Conservation (phyloP, 176 grass and related monocot genomes). For the Neostapfia colusana region DNA sequence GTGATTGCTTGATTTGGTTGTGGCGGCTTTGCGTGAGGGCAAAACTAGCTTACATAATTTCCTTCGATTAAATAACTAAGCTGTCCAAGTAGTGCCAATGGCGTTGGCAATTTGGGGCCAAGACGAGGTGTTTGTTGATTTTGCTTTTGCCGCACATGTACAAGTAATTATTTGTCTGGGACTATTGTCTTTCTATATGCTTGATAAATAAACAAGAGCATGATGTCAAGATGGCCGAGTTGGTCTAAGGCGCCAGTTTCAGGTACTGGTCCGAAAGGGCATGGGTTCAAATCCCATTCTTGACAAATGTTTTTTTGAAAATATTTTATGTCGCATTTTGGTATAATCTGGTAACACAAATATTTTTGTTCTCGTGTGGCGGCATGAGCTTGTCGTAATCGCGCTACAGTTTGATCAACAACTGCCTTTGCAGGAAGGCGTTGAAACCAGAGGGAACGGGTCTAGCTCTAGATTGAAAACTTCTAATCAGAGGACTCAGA, state of each 20-base stretch:
- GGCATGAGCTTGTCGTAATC: neutral
- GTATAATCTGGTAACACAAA: neutral
- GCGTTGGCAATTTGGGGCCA: neutral
- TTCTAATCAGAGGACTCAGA: too few relatives aligned
- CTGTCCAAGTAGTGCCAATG: neutral
- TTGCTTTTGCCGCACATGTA: neutral
- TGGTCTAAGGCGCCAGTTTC: slow-evolving; percentile 99
- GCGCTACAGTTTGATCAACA: neutral
- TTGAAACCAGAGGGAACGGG: too few relatives aligned
- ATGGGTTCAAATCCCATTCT: slow-evolving; percentile 99
- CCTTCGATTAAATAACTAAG: neutral
- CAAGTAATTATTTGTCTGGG: neutral
- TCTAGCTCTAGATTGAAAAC: too few relatives aligned
- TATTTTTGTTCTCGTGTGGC: neutral
- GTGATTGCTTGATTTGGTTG: neutral
- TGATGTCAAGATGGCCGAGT: slow-evolving; percentile 98
- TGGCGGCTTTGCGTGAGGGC: slow-evolving; percentile 1
- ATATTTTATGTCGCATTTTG: neutral
- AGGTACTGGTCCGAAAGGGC: slow-evolving; percentile 70
- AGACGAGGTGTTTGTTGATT: neutral
- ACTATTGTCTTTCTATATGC: too few relatives aligned
- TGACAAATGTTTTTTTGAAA: slow-evolving; percentile 34
- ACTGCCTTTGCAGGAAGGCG: neutral
- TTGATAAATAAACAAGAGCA: too few relatives aligned
- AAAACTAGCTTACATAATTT: slow-evolving; percentile 1